Percentiles rank a stretch among this genome's conserved stretches.
phyloP scores from a whole-genome alignment of 208 protist genomes.

The Wallacemonas sp. region DNA sequence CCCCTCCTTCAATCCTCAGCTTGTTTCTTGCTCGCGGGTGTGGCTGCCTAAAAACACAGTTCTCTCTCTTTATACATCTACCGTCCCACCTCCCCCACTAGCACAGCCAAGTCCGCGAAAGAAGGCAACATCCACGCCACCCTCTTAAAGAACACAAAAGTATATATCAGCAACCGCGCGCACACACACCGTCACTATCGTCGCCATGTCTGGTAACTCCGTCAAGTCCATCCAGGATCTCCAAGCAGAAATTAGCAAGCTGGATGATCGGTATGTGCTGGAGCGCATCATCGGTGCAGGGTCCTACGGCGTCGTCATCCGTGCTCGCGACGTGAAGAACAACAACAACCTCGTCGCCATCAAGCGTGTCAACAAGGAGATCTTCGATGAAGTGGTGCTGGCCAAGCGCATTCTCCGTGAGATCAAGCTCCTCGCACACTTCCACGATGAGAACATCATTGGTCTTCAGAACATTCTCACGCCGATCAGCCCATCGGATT shows the following conservation, averaged over 20 bases:
- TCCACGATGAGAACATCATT: conserved; percentile 92
- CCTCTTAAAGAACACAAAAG: no score
- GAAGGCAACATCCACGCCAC: no score
- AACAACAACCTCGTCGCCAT: conserved; percentile 87
- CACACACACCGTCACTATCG: conserved; percentile 6
- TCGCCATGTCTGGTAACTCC: conserved; percentile 7
- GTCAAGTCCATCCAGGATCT: conserved; percentile 62
- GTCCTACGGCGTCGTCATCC: conserved; percentile 90
- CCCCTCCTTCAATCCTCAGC: no score
- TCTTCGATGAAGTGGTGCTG: conserved; percentile 91
- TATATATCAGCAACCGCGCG: no score
- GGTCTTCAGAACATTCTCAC: conserved; percentile 86
- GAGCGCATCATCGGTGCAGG: conserved; percentile 90
- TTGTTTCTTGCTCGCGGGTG: no score
- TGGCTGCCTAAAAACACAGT: no score
- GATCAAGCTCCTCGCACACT: conserved; percentile 92
- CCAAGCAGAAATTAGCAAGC: conserved; percentile 70
- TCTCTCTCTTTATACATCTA: not conserved
- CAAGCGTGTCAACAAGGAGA: conserved; percentile 95
- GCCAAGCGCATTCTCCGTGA: conserved; percentile 94
- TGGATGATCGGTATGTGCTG: conserved; percentile 88
- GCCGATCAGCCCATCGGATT: conserved; percentile 57
- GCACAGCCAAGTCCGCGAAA: not conserved
- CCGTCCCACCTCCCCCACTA: not conserved
- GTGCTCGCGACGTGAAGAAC: conserved; percentile 67